Conservation (phyloP, 345 rosid species). For the Sonneratia alba region DNA sequence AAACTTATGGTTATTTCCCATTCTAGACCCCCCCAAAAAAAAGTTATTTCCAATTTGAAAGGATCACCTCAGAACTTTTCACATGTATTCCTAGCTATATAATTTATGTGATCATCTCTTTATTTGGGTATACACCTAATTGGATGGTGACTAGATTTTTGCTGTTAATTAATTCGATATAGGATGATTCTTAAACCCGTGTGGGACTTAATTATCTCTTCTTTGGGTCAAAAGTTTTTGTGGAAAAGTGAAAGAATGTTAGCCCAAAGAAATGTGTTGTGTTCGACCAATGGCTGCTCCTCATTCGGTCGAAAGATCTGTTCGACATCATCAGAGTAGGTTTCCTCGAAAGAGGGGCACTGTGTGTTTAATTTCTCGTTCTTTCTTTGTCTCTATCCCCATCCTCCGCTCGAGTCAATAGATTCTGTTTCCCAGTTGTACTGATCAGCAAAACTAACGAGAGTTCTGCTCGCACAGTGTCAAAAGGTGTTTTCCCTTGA, state of each 20-base stretch:
- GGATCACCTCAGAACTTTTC: no score
- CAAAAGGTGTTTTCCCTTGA: no score
- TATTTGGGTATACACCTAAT: background rate
- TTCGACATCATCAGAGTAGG: background rate
- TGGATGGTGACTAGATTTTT: background rate
- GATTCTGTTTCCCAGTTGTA: background rate
- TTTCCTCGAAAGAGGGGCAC: conserved; percentile 1
- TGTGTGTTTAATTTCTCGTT: background rate
- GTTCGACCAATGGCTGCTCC: background rate
- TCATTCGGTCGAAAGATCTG: background rate
- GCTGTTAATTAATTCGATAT: background rate
- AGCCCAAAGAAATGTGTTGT: background rate
- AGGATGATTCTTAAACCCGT: background rate
- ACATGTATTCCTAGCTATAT: no score
- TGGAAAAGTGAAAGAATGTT: background rate
- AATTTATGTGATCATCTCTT: no score
- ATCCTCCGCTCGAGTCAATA: background rate
- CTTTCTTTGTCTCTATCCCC: background rate
- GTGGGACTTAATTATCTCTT: background rate
- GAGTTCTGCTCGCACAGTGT: no score
- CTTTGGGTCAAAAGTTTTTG: background rate
- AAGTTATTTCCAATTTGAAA: no score
- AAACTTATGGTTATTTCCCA: no score
- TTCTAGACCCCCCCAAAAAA: no score
- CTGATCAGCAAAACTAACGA: no score